phyloP scores from a whole-genome alignment of 176 grass and related monocot genomes.

The Musa itinerans region DNA sequence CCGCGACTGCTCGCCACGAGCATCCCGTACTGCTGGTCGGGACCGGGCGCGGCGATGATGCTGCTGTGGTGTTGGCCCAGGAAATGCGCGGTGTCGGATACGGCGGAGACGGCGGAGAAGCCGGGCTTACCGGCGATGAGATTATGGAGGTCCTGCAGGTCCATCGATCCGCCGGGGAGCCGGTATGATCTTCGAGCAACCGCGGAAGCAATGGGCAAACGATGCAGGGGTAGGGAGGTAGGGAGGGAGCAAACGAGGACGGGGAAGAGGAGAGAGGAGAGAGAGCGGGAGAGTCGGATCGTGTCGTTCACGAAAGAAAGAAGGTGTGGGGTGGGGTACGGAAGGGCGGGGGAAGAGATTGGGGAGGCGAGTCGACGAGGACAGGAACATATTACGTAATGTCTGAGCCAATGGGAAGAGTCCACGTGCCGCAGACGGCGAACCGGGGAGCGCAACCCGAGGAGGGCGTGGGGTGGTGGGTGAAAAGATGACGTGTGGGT shows the following conservation, averaged over 20 bases:
- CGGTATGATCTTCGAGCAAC: not conserved
- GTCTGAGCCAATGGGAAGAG: not conserved
- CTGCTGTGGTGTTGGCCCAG: not conserved
- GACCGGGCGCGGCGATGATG: not conserved
- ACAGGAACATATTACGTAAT: constrained; percentile 13
- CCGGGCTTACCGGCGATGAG: not conserved
- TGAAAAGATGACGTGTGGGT: not conserved
- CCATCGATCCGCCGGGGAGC: not conserved
- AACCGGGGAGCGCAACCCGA: not conserved
- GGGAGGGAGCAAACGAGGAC: not conserved
- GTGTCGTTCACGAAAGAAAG: constrained; percentile 25
- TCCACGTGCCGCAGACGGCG: not conserved
- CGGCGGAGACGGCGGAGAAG: not conserved
- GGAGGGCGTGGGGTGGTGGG: too few relatives aligned
- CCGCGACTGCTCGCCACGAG: not conserved
- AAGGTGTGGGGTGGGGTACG: not conserved
- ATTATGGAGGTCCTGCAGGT: constrained; percentile 7
- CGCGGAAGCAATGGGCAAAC: not conserved
- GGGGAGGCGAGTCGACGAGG: not conserved
- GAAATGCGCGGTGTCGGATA: not conserved
- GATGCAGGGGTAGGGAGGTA: not conserved
- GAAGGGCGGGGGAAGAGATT: not conserved
- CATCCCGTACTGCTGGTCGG: not conserved
- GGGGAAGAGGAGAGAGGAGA: not conserved
- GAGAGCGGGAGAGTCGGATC: constrained; percentile 34